Evolutionary conservation across 352 stramenopile species (phyloP).

Genomic region (Pythium plurisporium): DNA sequence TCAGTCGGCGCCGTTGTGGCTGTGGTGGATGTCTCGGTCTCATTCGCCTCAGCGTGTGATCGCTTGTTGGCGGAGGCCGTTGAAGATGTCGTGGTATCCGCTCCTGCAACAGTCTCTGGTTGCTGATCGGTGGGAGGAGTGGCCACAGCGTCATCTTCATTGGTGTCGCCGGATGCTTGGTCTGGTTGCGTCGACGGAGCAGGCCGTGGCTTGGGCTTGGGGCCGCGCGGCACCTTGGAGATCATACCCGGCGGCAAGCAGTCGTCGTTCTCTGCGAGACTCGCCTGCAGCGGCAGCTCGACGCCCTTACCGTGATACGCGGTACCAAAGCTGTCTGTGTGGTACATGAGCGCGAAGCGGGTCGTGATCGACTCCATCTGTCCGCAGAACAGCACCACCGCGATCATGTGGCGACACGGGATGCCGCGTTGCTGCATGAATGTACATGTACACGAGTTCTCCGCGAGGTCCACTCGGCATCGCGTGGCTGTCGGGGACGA

Average conservation of each 20-base stretch:
- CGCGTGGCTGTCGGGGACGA: constrained; percentile 6
- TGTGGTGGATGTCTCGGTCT: neutral
- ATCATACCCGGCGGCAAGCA: constrained; percentile 2
- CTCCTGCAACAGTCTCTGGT: neutral
- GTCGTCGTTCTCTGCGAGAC: constrained; percentile 15
- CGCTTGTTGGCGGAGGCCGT: neutral
- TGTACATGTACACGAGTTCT: constrained; percentile 42
- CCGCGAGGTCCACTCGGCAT: constrained; percentile 35
- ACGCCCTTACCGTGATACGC: constrained; percentile 36
- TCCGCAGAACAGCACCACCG: constrained; percentile 45
- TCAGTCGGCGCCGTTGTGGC: neutral
- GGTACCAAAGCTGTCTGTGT: constrained; percentile 32
- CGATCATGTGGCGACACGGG: constrained; percentile 57
- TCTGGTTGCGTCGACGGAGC: neutral
- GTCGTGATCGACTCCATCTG: constrained; percentile 42
- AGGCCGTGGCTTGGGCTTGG: constrained; percentile 2
- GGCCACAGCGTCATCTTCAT: neutral
- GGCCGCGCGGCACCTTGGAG: neutral
- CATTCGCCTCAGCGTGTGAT: neutral
- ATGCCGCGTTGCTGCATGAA: constrained; percentile 59
- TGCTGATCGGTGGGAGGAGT: neutral
- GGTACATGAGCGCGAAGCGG: constrained; percentile 43
- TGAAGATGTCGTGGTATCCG: neutral
- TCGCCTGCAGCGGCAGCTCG: constrained; percentile 41
- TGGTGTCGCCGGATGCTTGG: neutral